Evolutionary conservation across 1,139 yeast species (phyloP).

Genomic region (Geotrichum bryndzae): DNA sequence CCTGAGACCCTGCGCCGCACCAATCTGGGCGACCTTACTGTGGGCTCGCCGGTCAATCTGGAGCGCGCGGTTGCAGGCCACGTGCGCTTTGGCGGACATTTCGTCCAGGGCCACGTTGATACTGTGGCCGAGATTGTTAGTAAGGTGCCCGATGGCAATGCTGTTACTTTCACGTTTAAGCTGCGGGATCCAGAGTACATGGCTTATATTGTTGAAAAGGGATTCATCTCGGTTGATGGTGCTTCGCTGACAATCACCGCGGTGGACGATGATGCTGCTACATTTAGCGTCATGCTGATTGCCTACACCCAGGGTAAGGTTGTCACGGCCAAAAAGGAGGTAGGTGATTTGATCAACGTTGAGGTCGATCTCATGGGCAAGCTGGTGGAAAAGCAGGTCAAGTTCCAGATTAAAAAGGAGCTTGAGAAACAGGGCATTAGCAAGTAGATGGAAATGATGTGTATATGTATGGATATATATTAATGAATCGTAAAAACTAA

Average conservation of each 20-base stretch:
- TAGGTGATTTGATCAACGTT: constrained; percentile 69
- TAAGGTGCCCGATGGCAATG: constrained; percentile 62
- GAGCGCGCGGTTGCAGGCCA: constrained; percentile 86
- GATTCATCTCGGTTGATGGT: constrained; percentile 88
- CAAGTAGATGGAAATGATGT: not conserved
- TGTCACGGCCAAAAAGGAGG: constrained; percentile 55
- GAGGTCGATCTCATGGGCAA: constrained; percentile 95
- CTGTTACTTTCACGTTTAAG: constrained; percentile 68
- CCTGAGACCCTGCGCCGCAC: constrained; percentile 88
- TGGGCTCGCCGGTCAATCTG: constrained; percentile 66
- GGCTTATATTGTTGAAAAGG: constrained; percentile 84
- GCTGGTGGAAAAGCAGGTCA: constrained; percentile 79
- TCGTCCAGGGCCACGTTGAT: constrained; percentile 97
- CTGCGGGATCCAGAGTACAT: constrained; percentile 58
- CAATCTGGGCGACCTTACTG: constrained; percentile 55
- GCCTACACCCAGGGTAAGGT: constrained; percentile 86
- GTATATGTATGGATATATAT: no score
- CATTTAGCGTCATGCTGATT: constrained; percentile 84
- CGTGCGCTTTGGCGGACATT: constrained; percentile 90
- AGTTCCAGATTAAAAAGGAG: constrained; percentile 48
- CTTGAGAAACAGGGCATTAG: constrained; percentile 24
- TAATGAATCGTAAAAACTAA: no score
- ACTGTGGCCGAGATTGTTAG: constrained; percentile 66
- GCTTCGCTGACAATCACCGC: constrained; percentile 84
- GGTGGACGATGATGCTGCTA: constrained; percentile 51